Evolutionary conservation across 495 filamentous ascomycete species (phyloP).

Genomic region (Penicillium argentinense): DNA sequence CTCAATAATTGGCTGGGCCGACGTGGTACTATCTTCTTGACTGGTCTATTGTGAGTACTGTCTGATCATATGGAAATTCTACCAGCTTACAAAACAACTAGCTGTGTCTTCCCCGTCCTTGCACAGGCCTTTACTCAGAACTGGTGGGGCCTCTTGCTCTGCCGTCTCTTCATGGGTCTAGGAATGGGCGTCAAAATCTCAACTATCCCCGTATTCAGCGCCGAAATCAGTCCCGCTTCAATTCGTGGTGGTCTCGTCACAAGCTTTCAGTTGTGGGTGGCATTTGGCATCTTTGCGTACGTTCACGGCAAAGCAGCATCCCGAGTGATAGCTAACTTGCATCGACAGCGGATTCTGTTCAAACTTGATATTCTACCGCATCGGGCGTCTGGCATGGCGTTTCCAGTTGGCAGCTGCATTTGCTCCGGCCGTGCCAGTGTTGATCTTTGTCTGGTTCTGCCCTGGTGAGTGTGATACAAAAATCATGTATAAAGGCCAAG

Average conservation of each 20-base stretch:
- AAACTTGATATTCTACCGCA: slow-evolving; percentile 19
- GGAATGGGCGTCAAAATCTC: slow-evolving; percentile 65
- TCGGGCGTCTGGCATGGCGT: slow-evolving; percentile 50
- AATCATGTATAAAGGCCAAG: not conserved
- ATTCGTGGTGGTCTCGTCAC: slow-evolving; percentile 63
- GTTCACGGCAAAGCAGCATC: slow-evolving; percentile 42
- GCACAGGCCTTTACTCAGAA: slow-evolving; percentile 52
- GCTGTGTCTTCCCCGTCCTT: slow-evolving; percentile 53
- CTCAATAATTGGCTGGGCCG: slow-evolving; percentile 55
- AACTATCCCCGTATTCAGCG: slow-evolving; percentile 60
- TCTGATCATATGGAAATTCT: not conserved
- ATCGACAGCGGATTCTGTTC: slow-evolving; percentile 48
- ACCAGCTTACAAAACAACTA: not conserved
- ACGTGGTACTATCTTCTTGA: slow-evolving; percentile 58
- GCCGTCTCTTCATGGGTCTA: slow-evolving; percentile 57
- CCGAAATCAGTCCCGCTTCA: slow-evolving; percentile 56
- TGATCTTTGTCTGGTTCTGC: slow-evolving; percentile 62
- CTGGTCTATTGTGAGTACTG: slow-evolving; percentile 45
- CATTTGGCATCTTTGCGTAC: slow-evolving; percentile 60
- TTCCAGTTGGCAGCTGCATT: slow-evolving; percentile 63
- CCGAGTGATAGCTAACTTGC: slow-evolving; percentile 45
- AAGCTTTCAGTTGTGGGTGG: slow-evolving; percentile 53
- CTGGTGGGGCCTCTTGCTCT: slow-evolving; percentile 58
- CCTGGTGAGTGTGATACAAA: slow-evolving; percentile 32
- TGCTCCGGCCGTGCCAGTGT: slow-evolving; percentile 62